These are phyloP conservation scores for Teratosphaeria zuluensis DNA, from an alignment of 2,329 filamentous ascomycete species.

Conservation along the genomic window DNA sequence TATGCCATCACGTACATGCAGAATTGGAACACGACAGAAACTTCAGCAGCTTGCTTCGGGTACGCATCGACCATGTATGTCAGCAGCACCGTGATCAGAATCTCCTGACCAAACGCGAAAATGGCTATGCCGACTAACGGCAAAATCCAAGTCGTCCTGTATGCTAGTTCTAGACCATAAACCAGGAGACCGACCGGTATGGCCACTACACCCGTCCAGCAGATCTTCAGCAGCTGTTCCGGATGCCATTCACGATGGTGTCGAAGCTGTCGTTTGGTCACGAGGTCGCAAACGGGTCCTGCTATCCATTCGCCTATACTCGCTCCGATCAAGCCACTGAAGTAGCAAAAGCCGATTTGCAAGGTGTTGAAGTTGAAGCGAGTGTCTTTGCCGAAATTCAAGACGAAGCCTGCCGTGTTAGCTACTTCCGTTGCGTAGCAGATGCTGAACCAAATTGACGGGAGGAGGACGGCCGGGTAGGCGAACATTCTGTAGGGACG, in stretches of 20 bases:
- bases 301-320: background rate
- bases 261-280: background rate
- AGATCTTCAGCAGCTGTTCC: background rate
- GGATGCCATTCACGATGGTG: background rate
- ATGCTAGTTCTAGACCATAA: background rate
- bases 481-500: background rate
- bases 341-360: background rate
- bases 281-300: background rate
- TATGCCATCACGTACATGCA: background rate
- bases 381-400: background rate
- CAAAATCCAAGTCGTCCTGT: background rate
- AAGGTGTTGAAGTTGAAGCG: background rate
- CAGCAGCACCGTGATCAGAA: background rate
- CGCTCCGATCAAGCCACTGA: background rate
- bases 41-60: background rate
- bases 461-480: background rate
- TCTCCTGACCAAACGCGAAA: background rate
- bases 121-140: background rate
- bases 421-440: background rate
- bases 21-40: background rate
- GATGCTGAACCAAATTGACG: background rate
- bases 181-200: background rate
- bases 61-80: constrained; percentile 1
- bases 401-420: background rate
- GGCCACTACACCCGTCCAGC: background rate